These are phyloP conservation scores for Trichothecium sympodiale DNA, from an alignment of 2,329 filamentous ascomycete genomes.

Conservation along the genomic window DNA sequence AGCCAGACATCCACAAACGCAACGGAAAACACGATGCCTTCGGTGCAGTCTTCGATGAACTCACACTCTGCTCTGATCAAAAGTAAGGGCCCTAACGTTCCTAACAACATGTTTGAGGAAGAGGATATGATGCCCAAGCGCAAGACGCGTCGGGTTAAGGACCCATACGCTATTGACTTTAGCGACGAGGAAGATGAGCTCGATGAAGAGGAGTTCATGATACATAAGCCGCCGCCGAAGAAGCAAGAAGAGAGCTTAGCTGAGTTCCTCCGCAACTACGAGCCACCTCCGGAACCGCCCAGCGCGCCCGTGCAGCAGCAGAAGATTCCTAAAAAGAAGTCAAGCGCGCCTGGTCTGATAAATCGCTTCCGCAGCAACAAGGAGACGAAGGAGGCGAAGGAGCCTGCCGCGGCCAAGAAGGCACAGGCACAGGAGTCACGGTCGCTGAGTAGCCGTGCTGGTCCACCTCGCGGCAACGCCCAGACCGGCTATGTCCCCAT, in stretches of 20 bases:
- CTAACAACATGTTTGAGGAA: conserved; percentile 32
- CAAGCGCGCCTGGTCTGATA: conserved; percentile 51
- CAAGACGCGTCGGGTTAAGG: conserved; percentile 67
- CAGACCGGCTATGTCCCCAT: conserved; percentile 39
- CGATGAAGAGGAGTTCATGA: conserved; percentile 30
- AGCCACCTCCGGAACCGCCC: conserved; percentile 47
- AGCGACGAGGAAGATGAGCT: conserved; percentile 59
- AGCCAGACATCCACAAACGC: conserved; percentile 45
- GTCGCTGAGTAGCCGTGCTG: conserved; percentile 27
- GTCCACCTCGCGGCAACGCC: conserved; percentile 10
- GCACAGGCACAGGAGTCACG: conserved; percentile 18
- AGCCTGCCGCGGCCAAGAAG: conserved; percentile 13
- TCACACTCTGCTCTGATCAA: conserved; percentile 61
- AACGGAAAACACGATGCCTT: conserved; percentile 46
- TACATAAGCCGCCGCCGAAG: conserved; percentile 20
- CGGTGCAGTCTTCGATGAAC: conserved; percentile 55
- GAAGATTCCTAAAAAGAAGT: conserved; percentile 48
- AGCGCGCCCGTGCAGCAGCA: conserved; percentile 18
- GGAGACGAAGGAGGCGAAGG: conserved; percentile 10
- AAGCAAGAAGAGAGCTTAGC: conserved; percentile 57
- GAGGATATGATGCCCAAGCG: conserved; percentile 53
- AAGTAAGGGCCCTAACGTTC: conserved; percentile 12
- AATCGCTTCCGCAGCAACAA: conserved; percentile 37
- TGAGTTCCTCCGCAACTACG: conserved; percentile 61
- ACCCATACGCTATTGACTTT: conserved; percentile 88